Evolutionary conservation across 306 rosid species (phyloP).

Genomic region (Dalbergia oliveri): DNA sequence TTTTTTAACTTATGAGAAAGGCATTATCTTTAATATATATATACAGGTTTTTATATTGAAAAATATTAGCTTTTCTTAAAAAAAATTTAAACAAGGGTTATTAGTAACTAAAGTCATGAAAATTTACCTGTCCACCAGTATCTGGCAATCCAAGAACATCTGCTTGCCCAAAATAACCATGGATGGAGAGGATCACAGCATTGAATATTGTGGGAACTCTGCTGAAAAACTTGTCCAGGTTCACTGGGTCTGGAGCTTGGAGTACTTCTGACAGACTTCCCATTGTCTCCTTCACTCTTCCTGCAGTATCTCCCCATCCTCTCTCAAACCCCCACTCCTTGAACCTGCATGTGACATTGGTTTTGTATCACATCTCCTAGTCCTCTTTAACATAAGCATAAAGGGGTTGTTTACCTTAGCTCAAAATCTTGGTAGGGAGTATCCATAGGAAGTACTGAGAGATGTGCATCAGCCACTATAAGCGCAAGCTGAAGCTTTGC

Average conservation of each 20-base stretch:
- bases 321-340: conserved; percentile 85
- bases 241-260: conserved; percentile 78
- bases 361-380: conserved; percentile 6
- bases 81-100: not conserved
- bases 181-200: conserved; percentile 76
- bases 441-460: conserved; percentile 62
- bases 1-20: not conserved
- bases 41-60: too few species aligned
- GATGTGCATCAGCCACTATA: conserved; percentile 61
- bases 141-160: conserved; percentile 96
- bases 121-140: conserved; percentile 86
- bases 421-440: conserved; percentile 66
- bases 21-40: not conserved
- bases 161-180: conserved; percentile 95
- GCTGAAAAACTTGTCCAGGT: conserved; percentile 71
- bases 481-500: conserved; percentile 71
- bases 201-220: conserved; percentile 73
- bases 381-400: not conserved
- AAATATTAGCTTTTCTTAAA: not conserved
- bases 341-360: conserved; percentile 53
- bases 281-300: conserved; percentile 73
- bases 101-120: not conserved
- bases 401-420: conserved; percentile 50
- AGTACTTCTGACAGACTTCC: conserved; percentile 68
- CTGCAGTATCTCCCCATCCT: conserved; percentile 90